phyloP scores from a whole-genome alignment of 192 early-diverging fungal genomes.

The Coemansia asiatica region DNA sequence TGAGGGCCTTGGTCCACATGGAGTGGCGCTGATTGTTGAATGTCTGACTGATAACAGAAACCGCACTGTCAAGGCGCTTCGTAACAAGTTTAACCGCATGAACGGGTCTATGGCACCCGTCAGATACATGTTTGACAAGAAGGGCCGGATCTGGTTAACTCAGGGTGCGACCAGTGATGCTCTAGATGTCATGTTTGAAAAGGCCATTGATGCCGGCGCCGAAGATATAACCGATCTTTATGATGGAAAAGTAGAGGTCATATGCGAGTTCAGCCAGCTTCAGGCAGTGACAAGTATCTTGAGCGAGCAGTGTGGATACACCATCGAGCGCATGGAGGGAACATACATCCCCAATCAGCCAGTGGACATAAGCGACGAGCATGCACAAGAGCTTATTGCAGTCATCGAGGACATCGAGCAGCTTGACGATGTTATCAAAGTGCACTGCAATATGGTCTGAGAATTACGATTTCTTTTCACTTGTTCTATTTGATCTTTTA shows the following conservation, averaged over 20 bases:
- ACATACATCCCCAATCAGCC: constrained; percentile 58
- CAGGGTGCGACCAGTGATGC: constrained; percentile 42
- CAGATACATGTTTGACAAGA: constrained; percentile 68
- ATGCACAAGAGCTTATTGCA: constrained; percentile 51
- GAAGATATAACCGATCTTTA: constrained; percentile 62
- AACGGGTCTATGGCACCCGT: constrained; percentile 64
- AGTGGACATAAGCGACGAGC: constrained; percentile 50
- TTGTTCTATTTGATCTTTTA: not conserved
- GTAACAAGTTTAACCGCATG: constrained; percentile 57
- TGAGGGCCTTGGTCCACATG: constrained; percentile 64
- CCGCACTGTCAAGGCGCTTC: constrained; percentile 65
- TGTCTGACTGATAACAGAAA: constrained; percentile 63
- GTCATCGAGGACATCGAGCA: constrained; percentile 61
- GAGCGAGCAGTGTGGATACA: constrained; percentile 46
- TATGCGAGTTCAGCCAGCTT: constrained; percentile 58
- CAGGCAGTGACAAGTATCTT: constrained; percentile 53
- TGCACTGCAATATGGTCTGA: constrained; percentile 50
- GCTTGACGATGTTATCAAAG: constrained; percentile 64
- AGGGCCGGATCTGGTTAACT: constrained; percentile 61
- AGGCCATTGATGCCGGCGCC: constrained; percentile 60
- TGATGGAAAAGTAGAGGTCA: constrained; percentile 57
- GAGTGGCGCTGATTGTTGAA: constrained; percentile 63
- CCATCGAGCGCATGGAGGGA: constrained; percentile 59
- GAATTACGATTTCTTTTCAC: not conserved
- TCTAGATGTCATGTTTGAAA: constrained; percentile 61